Evolutionary conservation across 495 filamentous ascomycete genomes (phyloP), one percentile per base, ranked within the genome.

Genomic region (Lasiosphaeria hispida): DNA sequence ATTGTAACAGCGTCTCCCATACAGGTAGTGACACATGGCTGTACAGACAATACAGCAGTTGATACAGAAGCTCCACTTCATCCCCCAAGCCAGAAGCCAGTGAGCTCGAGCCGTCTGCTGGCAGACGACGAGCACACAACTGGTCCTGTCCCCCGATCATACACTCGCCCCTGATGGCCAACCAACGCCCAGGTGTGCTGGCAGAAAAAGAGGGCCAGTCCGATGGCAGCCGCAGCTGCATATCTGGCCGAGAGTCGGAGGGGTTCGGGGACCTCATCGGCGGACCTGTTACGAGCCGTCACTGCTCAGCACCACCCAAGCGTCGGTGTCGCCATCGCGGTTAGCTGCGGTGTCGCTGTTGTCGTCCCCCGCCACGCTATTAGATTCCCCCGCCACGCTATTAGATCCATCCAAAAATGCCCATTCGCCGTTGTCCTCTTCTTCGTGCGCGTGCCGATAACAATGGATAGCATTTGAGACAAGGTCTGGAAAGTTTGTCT

Each of bases 271-370:
- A 61, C 61, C 67, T 65, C 67, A 55, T 66, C 35, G 59, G 72
- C 69, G 72, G 72, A 79, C 69, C 72, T 79, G 76, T 67, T 79
- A 70, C 75, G 66, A 77, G 75, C 72, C 76, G 69, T 73, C 72
- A 49, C 36, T 57, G 48, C 69, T 70, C 64, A 79, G 67, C 63
- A 76, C 63, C 4, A 77, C 63, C 23, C 60, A 63, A 8, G 48
- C n/a, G 45, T 61, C 62, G 23, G 30, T 39, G 42, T 47, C 41
- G 42, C 14, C 15, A 33, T 13, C 15, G n/a, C 17, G 33, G 17
- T 38, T 33, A 11, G 51, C 34, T 11, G 38, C 55, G n/a, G 45
- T 53, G 17, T 37, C 35, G 37, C 40, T 40, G 50, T 49, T 34
- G 36, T 36, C 48, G 4, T 37, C 23, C 17, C 47, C 17, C 18